phyloP scores from a whole-genome alignment of 805 yeast genomes.

The Zygosaccharomyces kombuchaensis region DNA sequence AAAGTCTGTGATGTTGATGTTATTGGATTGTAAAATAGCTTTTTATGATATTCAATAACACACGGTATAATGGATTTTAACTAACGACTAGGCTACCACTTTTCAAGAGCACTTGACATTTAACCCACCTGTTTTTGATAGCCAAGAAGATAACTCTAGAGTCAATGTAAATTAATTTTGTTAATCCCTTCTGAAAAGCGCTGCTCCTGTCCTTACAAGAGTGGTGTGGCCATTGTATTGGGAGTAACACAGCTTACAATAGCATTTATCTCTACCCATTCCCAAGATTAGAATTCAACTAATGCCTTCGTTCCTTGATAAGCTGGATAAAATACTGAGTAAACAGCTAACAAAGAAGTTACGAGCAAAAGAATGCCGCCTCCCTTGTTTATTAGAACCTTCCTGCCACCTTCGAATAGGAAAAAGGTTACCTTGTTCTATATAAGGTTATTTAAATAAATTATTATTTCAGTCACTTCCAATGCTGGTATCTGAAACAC shows the following conservation, averaged over 20 bases:
- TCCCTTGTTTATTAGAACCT: too few relatives aligned
- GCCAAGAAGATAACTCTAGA: constrained; percentile 58
- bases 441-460: too few relatives aligned
- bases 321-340: constrained; percentile 47
- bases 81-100: constrained; percentile 61
- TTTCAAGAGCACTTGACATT: constrained; percentile 64
- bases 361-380: constrained; percentile 46
- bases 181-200: constrained; percentile 47
- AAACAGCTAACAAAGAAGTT: constrained; percentile 64
- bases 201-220: constrained; percentile 57
- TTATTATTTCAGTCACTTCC: too few relatives aligned
- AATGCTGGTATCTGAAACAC: too few relatives aligned
- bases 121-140: constrained; percentile 65
- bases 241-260: constrained; percentile 57
- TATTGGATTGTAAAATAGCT: too few relatives aligned
- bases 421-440: too few relatives aligned
- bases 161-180: constrained; percentile 58
- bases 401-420: too few relatives aligned
- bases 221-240: constrained; percentile 66
- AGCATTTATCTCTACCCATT: constrained; percentile 43
- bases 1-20: too few relatives aligned
- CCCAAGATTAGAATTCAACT: constrained; percentile 56
- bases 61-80: too few relatives aligned
- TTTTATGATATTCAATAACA: too few relatives aligned
- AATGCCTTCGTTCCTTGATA: constrained; percentile 58